Evolutionary conservation across 345 rosid genomes (phyloP).

Genomic region (Excoecaria cochinchinensis): DNA sequence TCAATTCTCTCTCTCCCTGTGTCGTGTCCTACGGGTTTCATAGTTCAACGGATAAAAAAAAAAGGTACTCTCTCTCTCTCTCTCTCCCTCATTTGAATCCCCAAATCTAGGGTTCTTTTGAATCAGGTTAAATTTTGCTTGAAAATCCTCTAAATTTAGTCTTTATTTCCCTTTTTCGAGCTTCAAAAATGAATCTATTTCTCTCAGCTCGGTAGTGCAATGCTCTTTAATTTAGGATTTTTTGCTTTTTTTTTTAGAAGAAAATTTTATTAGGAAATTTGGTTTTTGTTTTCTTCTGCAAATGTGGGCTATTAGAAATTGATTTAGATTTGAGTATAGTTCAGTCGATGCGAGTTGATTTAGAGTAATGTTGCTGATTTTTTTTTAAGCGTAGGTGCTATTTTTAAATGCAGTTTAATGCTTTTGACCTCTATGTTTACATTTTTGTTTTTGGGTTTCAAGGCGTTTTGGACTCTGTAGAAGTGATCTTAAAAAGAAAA

Average conservation of each 20-base stretch:
- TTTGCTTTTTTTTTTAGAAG: background rate
- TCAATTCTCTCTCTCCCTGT: background rate
- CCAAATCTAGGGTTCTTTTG: conserved; percentile 37
- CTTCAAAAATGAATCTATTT: background rate
- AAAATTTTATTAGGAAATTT: conserved; percentile 8
- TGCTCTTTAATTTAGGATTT: background rate
- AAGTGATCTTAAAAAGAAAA: background rate
- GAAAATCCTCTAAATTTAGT: background rate
- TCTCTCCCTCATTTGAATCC: conserved; percentile 31
- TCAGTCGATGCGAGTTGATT: background rate
- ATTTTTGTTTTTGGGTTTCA: background rate
- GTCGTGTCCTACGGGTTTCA: conserved; percentile 27
- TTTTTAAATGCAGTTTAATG: background rate
- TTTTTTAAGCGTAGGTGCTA: background rate
- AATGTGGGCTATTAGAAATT: background rate
- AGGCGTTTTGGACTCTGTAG: background rate
- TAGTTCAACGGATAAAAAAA: conserved; percentile 18
- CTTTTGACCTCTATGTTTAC: background rate
- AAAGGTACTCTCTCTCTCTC: conserved; percentile 27
- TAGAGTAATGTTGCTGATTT: background rate
- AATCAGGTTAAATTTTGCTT: background rate
- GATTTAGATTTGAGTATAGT: background rate
- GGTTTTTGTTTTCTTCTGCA: background rate
- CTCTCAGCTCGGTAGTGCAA: background rate
- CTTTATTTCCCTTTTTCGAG: background rate